Percentiles rank a stretch among this genome's conserved stretches.
These are phyloP conservation scores for Blastobotrys arbuscula DNA, from an alignment of 1,139 yeast species.

Conservation along the genomic window DNA sequence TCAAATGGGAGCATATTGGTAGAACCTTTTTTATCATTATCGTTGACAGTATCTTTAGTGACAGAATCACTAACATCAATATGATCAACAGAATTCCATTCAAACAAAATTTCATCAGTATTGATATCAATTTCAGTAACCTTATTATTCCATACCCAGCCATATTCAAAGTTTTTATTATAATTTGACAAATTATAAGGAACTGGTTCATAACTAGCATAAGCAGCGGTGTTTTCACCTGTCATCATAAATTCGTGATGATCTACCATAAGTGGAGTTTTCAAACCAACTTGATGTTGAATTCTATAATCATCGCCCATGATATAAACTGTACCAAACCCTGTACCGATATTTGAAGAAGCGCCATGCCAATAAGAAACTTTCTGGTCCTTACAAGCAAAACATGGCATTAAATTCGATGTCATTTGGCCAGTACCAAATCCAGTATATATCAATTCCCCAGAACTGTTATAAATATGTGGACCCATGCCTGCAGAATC, in stretches of 20 bases:
- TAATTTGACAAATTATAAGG: constrained; percentile 11
- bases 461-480: constrained; percentile 14
- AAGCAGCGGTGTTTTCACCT: constrained; percentile 11
- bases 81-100: constrained; percentile 40
- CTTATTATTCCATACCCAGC: constrained; percentile 12
- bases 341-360: constrained; percentile 14
- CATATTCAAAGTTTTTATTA: not conserved
- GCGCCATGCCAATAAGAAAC: constrained; percentile 15
- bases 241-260: constrained; percentile 16
- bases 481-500: constrained; percentile 14
- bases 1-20: constrained; percentile 39
- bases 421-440: constrained; percentile 8
- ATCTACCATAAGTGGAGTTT: constrained; percentile 14
- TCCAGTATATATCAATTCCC: constrained; percentile 19
- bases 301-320: constrained; percentile 15
- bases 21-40: constrained; percentile 29
- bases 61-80: constrained; percentile 35
- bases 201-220: constrained; percentile 14
- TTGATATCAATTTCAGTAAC: constrained; percentile 34
- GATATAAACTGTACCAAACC: constrained; percentile 15
- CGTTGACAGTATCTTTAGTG: constrained; percentile 27
- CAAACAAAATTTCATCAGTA: constrained; percentile 37
- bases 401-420: constrained; percentile 2
- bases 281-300: constrained; percentile 12
- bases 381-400: not conserved